A percentile compares a stretch with the other conserved stretches of the same genome.
These are phyloP conservation scores for Leptographium flavum DNA, from an alignment of 2,329 filamentous ascomycete species.

Conservation along the genomic window DNA sequence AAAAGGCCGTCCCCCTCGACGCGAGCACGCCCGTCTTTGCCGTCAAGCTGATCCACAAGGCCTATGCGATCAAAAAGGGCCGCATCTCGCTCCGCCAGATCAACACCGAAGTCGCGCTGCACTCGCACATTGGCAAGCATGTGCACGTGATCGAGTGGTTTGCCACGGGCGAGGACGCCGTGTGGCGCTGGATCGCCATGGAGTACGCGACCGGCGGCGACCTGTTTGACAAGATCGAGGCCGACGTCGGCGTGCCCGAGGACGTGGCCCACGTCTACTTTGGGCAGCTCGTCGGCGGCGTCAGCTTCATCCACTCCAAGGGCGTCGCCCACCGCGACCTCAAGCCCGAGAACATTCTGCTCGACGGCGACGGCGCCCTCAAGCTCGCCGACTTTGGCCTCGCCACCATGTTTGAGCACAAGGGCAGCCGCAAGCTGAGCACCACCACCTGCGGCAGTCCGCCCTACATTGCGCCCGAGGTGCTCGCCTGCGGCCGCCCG, in stretches of 20 bases:
- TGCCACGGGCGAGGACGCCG: slow-evolving; percentile 65
- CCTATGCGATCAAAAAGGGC: slow-evolving; percentile 79
- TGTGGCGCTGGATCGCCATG: slow-evolving; percentile 98
- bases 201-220: slow-evolving; percentile 92
- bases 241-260: slow-evolving; percentile 84
- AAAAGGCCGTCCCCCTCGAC: slow-evolving; percentile 73
- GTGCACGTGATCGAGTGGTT: slow-evolving; percentile 92
- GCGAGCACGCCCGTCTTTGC: slow-evolving; percentile 68
- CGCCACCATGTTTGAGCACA: slow-evolving; percentile 84
- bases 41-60: slow-evolving; percentile 97
- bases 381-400: slow-evolving; percentile 97
- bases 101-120: slow-evolving; percentile 79
- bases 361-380: slow-evolving; percentile 70
- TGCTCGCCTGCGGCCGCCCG: slow-evolving; percentile 40
- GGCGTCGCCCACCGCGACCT: slow-evolving; percentile 86
- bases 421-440: slow-evolving; percentile 67
- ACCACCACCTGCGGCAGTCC: slow-evolving; percentile 89
- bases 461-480: slow-evolving; percentile 94
- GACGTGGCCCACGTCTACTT: slow-evolving; percentile 97
- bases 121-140: slow-evolving; percentile 78
- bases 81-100: slow-evolving; percentile 82
- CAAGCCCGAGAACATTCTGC: slow-evolving; percentile 88
- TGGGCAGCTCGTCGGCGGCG: slow-evolving; percentile 74
- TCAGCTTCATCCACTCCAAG: slow-evolving; percentile 91
- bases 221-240: slow-evolving; percentile 98